Percentiles rank a stretch among this genome's conserved stretches.
Evolutionary conservation across 176 grass and related monocot genomes (phyloP).

Genomic region (Carex cristatella): DNA sequence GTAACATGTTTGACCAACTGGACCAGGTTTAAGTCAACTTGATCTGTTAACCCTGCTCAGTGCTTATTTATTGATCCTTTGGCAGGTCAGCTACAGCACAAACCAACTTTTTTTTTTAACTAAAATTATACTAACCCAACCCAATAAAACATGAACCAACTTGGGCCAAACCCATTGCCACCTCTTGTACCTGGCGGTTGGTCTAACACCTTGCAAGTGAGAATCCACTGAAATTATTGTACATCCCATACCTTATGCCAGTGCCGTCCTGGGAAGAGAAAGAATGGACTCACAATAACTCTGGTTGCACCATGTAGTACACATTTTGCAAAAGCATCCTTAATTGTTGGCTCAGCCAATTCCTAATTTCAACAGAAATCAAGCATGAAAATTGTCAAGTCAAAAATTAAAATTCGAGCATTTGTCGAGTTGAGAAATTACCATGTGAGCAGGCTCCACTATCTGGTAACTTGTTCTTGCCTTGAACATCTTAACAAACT

Average conservation of each 20-base stretch:
- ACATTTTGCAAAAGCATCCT: constrained; percentile 74
- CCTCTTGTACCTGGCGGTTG: too few relatives aligned
- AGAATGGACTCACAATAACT: constrained; percentile 78
- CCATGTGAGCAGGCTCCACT: constrained; percentile 96
- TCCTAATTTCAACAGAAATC: constrained; percentile 43
- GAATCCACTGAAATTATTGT: neutral
- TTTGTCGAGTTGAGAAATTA: constrained; percentile 19
- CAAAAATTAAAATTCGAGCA: neutral
- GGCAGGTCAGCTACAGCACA: neutral
- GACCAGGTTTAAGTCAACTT: neutral
- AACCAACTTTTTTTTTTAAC: neutral
- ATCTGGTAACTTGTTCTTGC: constrained; percentile 54
- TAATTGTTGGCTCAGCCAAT: constrained; percentile 70
- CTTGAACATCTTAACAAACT: constrained; percentile 83
- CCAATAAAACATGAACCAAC: neutral
- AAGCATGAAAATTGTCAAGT: neutral
- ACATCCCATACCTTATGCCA: constrained; percentile 60
- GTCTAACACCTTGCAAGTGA: too few relatives aligned
- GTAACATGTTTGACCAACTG: neutral
- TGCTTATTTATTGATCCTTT: neutral
- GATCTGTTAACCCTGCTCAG: neutral
- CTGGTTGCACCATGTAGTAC: constrained; percentile 66
- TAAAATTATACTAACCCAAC: neutral
- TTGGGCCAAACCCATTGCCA: neutral
- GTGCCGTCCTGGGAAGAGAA: constrained; percentile 86